phyloP scores from a whole-genome alignment of 2,329 filamentous ascomycete species.

The Colletotrichum ledebouriae region DNA sequence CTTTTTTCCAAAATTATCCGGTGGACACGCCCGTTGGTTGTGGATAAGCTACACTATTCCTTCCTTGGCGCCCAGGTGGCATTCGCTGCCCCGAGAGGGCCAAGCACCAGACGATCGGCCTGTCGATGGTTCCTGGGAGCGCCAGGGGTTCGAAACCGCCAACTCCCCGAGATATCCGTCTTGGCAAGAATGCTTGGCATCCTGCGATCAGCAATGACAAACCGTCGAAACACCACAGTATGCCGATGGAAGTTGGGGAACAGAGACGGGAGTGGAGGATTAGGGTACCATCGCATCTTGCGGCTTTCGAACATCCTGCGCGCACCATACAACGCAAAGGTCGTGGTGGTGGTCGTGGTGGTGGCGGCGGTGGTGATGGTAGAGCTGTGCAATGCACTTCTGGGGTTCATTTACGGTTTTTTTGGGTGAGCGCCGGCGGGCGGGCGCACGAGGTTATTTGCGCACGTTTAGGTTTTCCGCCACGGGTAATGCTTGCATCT shows the following conservation, averaged over 20 bases:
- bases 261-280: neutral
- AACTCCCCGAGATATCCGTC: constrained; percentile 35
- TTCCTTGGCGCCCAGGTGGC: constrained; percentile 22
- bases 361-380: neutral
- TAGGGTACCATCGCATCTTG: constrained; percentile 1
- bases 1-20: constrained; percentile 4
- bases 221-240: neutral
- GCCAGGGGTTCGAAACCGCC: constrained; percentile 15
- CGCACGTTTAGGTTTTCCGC: constrained; percentile 12
- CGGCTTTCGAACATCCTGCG: neutral
- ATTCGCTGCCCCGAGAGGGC: constrained; percentile 2
- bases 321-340: neutral
- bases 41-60: neutral
- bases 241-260: neutral
- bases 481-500: neutral
- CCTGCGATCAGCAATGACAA: constrained; percentile 1
- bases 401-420: neutral
- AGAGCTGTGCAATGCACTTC: neutral
- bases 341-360: no score
- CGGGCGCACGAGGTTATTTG: constrained; percentile 29
- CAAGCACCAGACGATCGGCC: constrained; percentile 18
- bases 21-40: neutral
- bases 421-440: neutral
- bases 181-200: constrained; percentile 26
- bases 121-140: constrained; percentile 21